Evolutionary conservation across 225 moss, liverwort and hornwort genomes (phyloP).

Genomic region (Anthoceros angustus): DNA sequence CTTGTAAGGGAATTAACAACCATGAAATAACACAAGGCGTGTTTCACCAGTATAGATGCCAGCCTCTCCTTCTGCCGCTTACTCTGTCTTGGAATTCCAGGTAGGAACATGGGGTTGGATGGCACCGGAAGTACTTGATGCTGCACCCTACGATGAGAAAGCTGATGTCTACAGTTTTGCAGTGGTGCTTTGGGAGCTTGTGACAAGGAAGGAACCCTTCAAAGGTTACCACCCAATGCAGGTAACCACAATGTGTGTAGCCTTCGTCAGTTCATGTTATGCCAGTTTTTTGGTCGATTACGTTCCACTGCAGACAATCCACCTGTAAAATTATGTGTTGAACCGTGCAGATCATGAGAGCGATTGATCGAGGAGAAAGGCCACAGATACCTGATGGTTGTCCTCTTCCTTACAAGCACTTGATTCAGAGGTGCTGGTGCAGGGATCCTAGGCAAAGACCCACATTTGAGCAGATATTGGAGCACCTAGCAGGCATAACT

Average conservation of each 20-base stretch:
- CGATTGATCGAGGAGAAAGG: conserved; percentile 30
- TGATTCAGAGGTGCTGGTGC: conserved; percentile 29
- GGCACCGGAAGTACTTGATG: conserved; percentile 37
- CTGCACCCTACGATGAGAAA: conserved; percentile 33
- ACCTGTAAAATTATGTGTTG: background rate
- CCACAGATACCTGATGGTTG: conserved; percentile 25
- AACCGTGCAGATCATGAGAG: conserved; percentile 29
- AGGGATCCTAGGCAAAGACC: conserved; percentile 22
- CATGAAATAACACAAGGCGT: too few species aligned
- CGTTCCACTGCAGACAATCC: background rate
- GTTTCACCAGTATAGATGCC: too few species aligned
- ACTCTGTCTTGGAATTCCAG: background rate
- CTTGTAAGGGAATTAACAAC: too few species aligned
- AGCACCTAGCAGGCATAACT: conserved; percentile 19
- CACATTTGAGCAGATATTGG: conserved; percentile 21
- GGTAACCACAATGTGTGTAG: conserved; percentile 8
- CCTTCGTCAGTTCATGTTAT: background rate
- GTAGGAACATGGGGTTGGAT: conserved; percentile 47
- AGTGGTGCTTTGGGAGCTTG: conserved; percentile 35
- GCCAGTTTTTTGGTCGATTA: background rate
- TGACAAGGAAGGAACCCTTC: conserved; percentile 33
- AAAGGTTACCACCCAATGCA: conserved; percentile 39
- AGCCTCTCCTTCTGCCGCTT: background rate
- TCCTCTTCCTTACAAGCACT: conserved; percentile 18
- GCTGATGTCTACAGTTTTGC: conserved; percentile 42